Evolutionary conservation across 2,329 filamentous ascomycete species (phyloP).

Genomic region (Penicillium sp.): DNA sequence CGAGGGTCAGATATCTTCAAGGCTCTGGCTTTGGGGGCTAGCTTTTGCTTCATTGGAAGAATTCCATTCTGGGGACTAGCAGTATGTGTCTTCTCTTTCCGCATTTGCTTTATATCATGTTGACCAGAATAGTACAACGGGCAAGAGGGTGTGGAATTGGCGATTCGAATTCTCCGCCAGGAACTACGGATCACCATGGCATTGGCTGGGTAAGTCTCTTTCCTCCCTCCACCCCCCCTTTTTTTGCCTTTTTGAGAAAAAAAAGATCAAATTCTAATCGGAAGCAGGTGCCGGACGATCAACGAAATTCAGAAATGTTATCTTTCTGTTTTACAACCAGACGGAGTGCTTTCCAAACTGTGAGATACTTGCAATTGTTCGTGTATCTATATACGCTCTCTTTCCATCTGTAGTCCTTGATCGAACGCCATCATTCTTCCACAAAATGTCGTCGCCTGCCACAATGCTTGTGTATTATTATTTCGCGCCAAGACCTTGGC

Average conservation of each 20-base stretch:
- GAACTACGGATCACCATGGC: conserved; percentile 36
- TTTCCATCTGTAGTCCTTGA: background rate
- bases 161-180: conserved; percentile 32
- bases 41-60: conserved; percentile 34
- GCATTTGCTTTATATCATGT: background rate
- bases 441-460: background rate
- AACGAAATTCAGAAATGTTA: conserved; percentile 31
- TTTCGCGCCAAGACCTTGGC: conserved; percentile 23
- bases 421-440: too few relatives aligned
- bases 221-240: too few relatives aligned
- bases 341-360: conserved; percentile 32
- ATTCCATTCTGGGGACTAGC: conserved; percentile 15
- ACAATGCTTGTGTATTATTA: too few relatives aligned
- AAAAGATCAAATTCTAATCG: conserved; percentile 1
- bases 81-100: background rate
- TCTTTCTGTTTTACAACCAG: conserved; percentile 28
- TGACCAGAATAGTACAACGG: conserved; percentile 29
- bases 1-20: conserved; percentile 41
- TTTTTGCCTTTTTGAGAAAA: too few relatives aligned
- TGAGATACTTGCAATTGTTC: conserved; percentile 4
- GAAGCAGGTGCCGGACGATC: conserved; percentile 28
- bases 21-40: conserved; percentile 37
- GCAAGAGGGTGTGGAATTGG: conserved; percentile 37
- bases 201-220: conserved; percentile 29
- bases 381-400: too few relatives aligned